Percentiles rank a stretch among this genome's conserved stretches.
Conservation (phyloP, 208 protist genomes). For the Endotrypanum monterogeii region DNA sequence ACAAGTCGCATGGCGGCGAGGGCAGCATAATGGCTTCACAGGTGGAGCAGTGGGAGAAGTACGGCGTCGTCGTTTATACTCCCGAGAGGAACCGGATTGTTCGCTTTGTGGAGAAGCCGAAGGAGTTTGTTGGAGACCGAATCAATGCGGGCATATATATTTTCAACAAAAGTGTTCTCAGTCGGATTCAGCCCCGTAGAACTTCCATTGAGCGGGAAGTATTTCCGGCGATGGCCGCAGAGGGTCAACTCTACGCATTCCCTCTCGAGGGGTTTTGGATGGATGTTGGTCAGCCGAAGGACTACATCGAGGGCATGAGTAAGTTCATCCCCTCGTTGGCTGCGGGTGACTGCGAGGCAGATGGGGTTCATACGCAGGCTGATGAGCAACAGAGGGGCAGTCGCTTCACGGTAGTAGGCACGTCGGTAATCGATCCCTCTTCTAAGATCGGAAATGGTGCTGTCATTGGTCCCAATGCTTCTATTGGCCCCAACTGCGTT, state of each 20-base stretch:
- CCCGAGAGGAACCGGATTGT: slow-evolving; percentile 84
- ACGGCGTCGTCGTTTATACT: slow-evolving; percentile 97
- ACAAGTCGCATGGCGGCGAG: slow-evolving; percentile 94
- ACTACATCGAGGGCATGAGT: slow-evolving; percentile 91
- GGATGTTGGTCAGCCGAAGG: slow-evolving; percentile 97
- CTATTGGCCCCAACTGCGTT: slow-evolving; percentile 93
- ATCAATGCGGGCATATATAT: slow-evolving; percentile 99
- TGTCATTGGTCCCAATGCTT: slow-evolving; percentile 95
- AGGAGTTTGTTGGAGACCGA: slow-evolving; percentile 95
- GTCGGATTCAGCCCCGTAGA: slow-evolving; percentile 91
- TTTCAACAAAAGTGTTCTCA: slow-evolving; percentile 95
- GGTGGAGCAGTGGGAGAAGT: slow-evolving; percentile 97
- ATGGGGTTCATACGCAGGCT: slow-evolving; percentile 38
- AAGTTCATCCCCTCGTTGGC: slow-evolving; percentile 87
- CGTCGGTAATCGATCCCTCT: slow-evolving; percentile 86
- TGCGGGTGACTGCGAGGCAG: slow-evolving; percentile 31
- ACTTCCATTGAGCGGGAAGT: slow-evolving; percentile 97
- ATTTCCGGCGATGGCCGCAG: slow-evolving; percentile 95
- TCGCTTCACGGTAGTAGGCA: slow-evolving; percentile 70
- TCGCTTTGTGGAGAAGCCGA: slow-evolving; percentile 97
- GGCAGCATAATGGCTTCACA: slow-evolving; percentile 97
- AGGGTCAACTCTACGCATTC: slow-evolving; percentile 95
- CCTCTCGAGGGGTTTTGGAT: slow-evolving; percentile 97
- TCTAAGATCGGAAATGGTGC: slow-evolving; percentile 93
- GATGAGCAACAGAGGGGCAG: slow-evolving; percentile 18